A percentile compares a stretch with the other conserved stretches of the same genome.
These are phyloP conservation scores for Saturnispora mendoncae DNA, from an alignment of 805 yeast genomes.

Conservation along the genomic window DNA sequence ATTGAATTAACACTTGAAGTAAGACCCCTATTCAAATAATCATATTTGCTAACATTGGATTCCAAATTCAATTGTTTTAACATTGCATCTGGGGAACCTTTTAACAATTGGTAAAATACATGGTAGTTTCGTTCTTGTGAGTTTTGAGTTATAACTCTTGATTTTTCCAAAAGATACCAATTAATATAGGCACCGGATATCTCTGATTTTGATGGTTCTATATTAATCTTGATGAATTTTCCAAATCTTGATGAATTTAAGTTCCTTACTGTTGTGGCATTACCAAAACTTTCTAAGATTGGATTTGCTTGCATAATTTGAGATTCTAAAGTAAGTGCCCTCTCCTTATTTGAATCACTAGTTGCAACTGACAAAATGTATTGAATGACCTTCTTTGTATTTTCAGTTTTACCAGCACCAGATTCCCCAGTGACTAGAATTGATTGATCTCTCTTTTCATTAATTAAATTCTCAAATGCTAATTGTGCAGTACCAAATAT, in stretches of 20 bases:
- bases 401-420: conserved; percentile 98
- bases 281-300: conserved; percentile 91
- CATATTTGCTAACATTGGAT: conserved; percentile 34
- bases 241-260: conserved; percentile 96
- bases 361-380: conserved; percentile 72
- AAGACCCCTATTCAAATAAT: conserved; percentile 48
- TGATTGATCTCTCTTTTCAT: conserved; percentile 69
- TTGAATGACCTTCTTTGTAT: conserved; percentile 89
- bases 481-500: conserved; percentile 84
- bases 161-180: conserved; percentile 89
- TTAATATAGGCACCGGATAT: conserved; percentile 88
- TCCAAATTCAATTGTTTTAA: conserved; percentile 39
- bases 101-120: conserved; percentile 77
- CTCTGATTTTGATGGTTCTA: conserved; percentile 40
- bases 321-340: conserved; percentile 52
- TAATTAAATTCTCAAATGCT: conserved; percentile 68
- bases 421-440: conserved; percentile 97
- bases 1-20: conserved; percentile 57
- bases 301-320: conserved; percentile 93
- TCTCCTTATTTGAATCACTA: conserved; percentile 18
- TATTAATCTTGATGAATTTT: conserved; percentile 79
- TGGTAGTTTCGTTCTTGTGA: conserved; percentile 83
- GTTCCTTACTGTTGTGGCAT: conserved; percentile 90
- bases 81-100: conserved; percentile 50
- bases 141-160: conserved; percentile 78